Evolutionary conservation across 108 stramenopile species (phyloP).

Genomic region (Skeletonema grethae): DNA sequence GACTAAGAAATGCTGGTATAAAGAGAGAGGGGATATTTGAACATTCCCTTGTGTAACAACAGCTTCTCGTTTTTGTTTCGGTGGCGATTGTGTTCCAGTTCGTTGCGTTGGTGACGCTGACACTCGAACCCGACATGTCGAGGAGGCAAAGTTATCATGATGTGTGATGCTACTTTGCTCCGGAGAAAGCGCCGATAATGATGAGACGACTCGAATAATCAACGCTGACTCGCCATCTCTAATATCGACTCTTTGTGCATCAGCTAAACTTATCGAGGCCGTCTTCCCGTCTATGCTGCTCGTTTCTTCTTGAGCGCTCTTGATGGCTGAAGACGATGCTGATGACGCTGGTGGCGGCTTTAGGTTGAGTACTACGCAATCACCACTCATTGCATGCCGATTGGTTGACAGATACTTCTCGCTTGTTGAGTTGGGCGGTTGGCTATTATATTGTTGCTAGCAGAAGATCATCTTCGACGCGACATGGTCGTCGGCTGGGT

Average conservation of each 20-base stretch:
- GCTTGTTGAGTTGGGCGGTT: too few relatives aligned
- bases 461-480: too few relatives aligned
- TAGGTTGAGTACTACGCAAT: conserved; percentile 1
- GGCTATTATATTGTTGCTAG: too few relatives aligned
- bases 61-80: conserved; percentile 5
- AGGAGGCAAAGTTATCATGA: neutral
- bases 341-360: neutral
- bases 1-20: neutral
- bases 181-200: neutral
- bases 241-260: conserved; percentile 27
- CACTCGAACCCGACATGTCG: neutral
- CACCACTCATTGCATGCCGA: neutral
- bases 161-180: neutral
- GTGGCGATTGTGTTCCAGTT: conserved; percentile 8
- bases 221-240: conserved; percentile 29
- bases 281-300: conserved; percentile 14
- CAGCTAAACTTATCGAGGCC: neutral
- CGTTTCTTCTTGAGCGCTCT: conserved; percentile 1
- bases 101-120: neutral
- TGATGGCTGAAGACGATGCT: neutral
- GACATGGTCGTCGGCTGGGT: too few relatives aligned
- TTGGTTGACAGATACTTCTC: too few relatives aligned
- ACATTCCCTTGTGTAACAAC: conserved; percentile 8
- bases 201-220: conserved; percentile 2
- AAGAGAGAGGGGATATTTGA: neutral